Conservation (phyloP, 148 eudicot species). For the Silene conica region DNA sequence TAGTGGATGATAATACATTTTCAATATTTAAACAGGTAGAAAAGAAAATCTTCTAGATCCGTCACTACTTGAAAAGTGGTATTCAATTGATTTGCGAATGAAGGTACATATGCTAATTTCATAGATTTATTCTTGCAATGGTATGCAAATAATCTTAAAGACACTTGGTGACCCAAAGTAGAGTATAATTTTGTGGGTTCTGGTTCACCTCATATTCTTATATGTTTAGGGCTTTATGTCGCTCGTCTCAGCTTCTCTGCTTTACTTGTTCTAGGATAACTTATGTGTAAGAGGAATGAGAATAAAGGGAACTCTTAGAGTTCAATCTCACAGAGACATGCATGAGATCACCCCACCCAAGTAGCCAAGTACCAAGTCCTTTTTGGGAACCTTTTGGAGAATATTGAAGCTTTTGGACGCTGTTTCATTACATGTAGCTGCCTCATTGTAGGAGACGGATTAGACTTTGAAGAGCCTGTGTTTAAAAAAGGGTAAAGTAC, state of each 20-base stretch:
- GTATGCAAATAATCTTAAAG: background rate
- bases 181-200: background rate
- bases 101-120: too few species aligned
- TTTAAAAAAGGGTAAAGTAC: conserved; percentile 12
- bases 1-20: too few species aligned
- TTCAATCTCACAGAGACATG: background rate
- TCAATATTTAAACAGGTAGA: too few species aligned
- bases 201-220: background rate
- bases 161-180: background rate
- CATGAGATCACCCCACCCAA: background rate
- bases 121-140: too few species aligned
- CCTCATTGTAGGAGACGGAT: conserved; percentile 5
- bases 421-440: conserved; percentile 10
- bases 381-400: conserved; percentile 6
- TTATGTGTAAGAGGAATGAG: background rate
- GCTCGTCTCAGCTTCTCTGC: conserved; percentile 1
- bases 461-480: conserved; percentile 2
- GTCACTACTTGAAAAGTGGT: too few species aligned
- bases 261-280: conserved; percentile 7
- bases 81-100: too few species aligned
- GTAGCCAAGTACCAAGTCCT: background rate
- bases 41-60: too few species aligned
- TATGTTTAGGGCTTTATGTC: background rate
- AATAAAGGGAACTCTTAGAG: background rate
- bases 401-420: conserved; percentile 11